A percentile compares a stretch with the other conserved stretches of the same genome.
These are phyloP conservation scores for Aspergillus fischeri DNA, from an alignment of 2,329 filamentous ascomycete species.

Conservation along the genomic window DNA sequence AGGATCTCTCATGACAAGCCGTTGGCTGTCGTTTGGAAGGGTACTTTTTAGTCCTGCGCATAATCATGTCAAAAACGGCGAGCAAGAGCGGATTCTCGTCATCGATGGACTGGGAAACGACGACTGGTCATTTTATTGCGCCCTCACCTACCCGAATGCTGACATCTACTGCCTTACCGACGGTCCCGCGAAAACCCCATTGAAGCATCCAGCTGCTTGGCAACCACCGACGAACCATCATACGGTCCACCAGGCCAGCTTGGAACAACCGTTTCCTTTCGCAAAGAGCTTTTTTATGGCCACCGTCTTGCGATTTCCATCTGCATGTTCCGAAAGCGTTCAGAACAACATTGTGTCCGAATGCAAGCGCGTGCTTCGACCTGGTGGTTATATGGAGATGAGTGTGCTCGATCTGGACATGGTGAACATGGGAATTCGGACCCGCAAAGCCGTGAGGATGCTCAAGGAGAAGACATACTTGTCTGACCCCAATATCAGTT, in stretches of 20 bases:
- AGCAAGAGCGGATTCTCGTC: constrained; percentile 44
- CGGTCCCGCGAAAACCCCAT: constrained; percentile 28
- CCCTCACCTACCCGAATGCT: constrained; percentile 45
- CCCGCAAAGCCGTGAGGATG: constrained; percentile 42
- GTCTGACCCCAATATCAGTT: constrained; percentile 39
- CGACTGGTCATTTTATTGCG: constrained; percentile 51
- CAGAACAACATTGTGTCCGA: constrained; percentile 45
- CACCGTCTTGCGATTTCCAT: constrained; percentile 45
- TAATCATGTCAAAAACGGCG: constrained; percentile 38
- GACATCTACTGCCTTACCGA: constrained; percentile 43
- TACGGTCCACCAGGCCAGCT: constrained; percentile 39
- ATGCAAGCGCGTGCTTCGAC: constrained; percentile 46
- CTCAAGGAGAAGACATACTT: constrained; percentile 45
- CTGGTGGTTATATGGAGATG: constrained; percentile 48
- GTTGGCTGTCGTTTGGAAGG: constrained; percentile 49
- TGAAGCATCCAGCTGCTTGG: constrained; percentile 39
- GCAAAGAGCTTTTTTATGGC: constrained; percentile 45
- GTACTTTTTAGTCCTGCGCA: constrained; percentile 49
- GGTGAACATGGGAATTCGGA: constrained; percentile 47
- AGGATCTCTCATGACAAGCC: constrained; percentile 49
- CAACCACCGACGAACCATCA: constrained; percentile 41
- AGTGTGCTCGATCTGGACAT: constrained; percentile 48
- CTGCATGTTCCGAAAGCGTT: constrained; percentile 40
- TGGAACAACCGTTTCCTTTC: constrained; percentile 43
- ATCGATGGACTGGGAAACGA: constrained; percentile 50